These are phyloP conservation scores for Neonectria sp. DNA, from an alignment of 2,329 filamentous ascomycete genomes.

Conservation along the genomic window DNA sequence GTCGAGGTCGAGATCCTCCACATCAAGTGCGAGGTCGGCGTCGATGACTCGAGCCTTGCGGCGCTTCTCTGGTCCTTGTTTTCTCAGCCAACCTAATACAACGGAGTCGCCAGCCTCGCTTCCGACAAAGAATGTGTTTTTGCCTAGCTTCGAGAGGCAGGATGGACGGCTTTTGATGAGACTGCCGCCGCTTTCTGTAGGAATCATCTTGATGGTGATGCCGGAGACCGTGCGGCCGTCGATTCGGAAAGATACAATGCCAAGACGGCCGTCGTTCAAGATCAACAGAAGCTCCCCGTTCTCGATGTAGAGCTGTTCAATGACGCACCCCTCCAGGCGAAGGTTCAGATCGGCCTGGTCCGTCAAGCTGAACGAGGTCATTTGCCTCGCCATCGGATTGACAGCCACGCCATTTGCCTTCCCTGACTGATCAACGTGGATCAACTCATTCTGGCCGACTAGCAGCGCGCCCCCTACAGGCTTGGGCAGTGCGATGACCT, in stretches of 20 bases:
- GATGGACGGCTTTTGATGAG: conserved; percentile 75
- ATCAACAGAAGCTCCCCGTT: conserved; percentile 89
- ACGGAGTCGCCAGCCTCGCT: conserved; percentile 88
- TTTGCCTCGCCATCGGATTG: conserved; percentile 88
- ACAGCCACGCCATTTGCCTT: conserved; percentile 94
- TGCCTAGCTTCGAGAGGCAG: conserved; percentile 78
- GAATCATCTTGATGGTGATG: conserved; percentile 78
- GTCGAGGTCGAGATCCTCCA: conserved; percentile 67
- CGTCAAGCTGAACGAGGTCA: conserved; percentile 85
- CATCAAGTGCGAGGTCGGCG: conserved; percentile 64
- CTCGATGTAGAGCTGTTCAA: conserved; percentile 83
- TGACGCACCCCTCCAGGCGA: conserved; percentile 83
- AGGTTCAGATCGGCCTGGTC: conserved; percentile 89
- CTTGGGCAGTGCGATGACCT: conserved; percentile 84
- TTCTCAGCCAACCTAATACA: conserved; percentile 84
- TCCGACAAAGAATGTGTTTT: conserved; percentile 84
- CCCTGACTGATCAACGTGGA: conserved; percentile 96
- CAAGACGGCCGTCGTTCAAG: conserved; percentile 81
- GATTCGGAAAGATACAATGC: conserved; percentile 84
- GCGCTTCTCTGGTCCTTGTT: conserved; percentile 74
- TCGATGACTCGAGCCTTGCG: conserved; percentile 75
- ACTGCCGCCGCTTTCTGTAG: conserved; percentile 73
- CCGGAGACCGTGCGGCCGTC: conserved; percentile 94
- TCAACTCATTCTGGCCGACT: conserved; percentile 89
- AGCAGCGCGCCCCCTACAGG: conserved; percentile 92